These are phyloP conservation scores for Puya raimondii DNA, from an alignment of 176 grass and related monocot genomes.

Conservation along the genomic window DNA sequence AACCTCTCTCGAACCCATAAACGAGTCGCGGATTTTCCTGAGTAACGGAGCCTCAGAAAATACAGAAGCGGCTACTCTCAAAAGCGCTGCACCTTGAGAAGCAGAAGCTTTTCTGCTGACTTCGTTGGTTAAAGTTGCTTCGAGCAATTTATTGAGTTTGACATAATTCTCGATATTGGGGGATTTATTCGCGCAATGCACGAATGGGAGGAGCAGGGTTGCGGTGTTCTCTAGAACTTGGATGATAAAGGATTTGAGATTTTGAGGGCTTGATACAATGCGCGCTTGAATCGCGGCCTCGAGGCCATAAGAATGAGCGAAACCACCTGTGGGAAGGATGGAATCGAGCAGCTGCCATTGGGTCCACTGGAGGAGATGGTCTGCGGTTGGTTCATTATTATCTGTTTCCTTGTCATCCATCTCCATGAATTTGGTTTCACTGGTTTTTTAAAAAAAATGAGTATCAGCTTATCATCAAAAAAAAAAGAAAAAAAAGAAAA, in stretches of 20 bases:
- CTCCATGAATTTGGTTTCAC: not conserved
- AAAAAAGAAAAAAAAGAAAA: too few species aligned
- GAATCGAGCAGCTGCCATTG: slow-evolving; percentile 92
- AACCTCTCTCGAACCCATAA: slow-evolving; percentile 37
- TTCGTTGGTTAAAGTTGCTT: slow-evolving; percentile 79
- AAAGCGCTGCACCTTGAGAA: slow-evolving; percentile 62
- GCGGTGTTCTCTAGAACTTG: slow-evolving; percentile 65
- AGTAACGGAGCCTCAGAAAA: slow-evolving; percentile 46
- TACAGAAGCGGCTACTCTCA: slow-evolving; percentile 55
- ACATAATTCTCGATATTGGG: slow-evolving; percentile 35
- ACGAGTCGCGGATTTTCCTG: slow-evolving; percentile 38
- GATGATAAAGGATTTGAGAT: slow-evolving; percentile 49
- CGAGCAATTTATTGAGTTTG: slow-evolving; percentile 55
- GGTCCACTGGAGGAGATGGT: slow-evolving; percentile 40
- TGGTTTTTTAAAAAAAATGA: too few species aligned
- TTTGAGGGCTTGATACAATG: slow-evolving; percentile 38
- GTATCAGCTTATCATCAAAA: too few species aligned
- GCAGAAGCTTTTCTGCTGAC: slow-evolving; percentile 57
- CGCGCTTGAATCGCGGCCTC: slow-evolving; percentile 63
- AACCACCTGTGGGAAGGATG: slow-evolving; percentile 75
- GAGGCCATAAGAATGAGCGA: slow-evolving; percentile 75
- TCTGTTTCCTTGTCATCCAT: slow-evolving; percentile 12
- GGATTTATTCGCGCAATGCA: slow-evolving; percentile 41
- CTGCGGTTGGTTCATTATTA: not conserved
- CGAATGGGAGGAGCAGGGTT: slow-evolving; percentile 65